Conservation (phyloP, 768 basidiomycete species). For the Naganishia vaughanmartiniae region DNA sequence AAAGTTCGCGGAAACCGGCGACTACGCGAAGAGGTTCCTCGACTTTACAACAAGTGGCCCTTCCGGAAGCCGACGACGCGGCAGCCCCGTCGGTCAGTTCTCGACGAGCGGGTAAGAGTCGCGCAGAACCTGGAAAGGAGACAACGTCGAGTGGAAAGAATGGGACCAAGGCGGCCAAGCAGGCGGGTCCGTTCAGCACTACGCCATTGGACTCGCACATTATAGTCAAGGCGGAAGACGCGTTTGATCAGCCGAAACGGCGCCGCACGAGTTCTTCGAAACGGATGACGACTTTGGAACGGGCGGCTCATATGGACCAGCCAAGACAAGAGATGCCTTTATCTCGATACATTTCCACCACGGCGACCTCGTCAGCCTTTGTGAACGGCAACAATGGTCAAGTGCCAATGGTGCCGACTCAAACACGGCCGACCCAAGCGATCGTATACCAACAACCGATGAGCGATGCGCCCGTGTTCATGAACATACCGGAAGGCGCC, state of each 20-base stretch:
- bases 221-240: neutral
- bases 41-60: conserved; percentile 3
- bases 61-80: conserved; percentile 12
- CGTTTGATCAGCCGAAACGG: neutral
- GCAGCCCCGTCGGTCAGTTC: too few relatives aligned
- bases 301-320: neutral
- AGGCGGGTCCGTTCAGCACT: neutral
- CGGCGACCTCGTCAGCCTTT: neutral
- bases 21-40: neutral
- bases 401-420: conserved; percentile 1
- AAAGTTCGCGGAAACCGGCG: neutral
- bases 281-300: neutral
- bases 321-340: neutral
- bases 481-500: conserved; percentile 18
- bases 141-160: neutral
- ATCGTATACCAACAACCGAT: conserved; percentile 16
- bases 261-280: neutral
- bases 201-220: neutral
- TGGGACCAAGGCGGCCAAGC: neutral
- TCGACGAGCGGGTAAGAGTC: neutral
- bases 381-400: neutral
- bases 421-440: conserved; percentile 8
- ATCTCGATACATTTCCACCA: neutral
- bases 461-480: conserved; percentile 11
- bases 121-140: neutral